A percentile compares a stretch with the other conserved stretches of the same genome.
Conservation (phyloP, 805 yeast species). For the Yamadazyma takamatsuzukensis region DNA sequence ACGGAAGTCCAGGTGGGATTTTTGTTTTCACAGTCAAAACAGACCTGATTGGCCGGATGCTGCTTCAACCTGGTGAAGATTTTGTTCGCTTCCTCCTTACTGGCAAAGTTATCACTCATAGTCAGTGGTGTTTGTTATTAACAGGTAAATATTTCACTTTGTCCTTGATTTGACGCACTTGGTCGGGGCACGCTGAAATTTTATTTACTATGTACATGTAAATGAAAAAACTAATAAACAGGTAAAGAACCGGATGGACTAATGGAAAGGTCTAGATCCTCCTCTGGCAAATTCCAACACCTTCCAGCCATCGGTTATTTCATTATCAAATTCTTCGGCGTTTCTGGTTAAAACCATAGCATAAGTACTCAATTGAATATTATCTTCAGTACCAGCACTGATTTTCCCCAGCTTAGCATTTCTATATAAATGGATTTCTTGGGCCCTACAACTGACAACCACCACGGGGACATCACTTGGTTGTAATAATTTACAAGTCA, state of each 20-base stretch:
- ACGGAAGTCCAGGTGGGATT: slow-evolving; percentile 99
- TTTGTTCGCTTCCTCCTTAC: slow-evolving; percentile 64
- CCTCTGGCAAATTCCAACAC: slow-evolving; percentile 92
- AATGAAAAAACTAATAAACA: neutral
- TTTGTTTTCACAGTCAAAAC: slow-evolving; percentile 92
- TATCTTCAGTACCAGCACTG: slow-evolving; percentile 94
- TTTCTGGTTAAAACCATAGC: slow-evolving; percentile 93
- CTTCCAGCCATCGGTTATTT: slow-evolving; percentile 96
- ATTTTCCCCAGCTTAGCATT: slow-evolving; percentile 89
- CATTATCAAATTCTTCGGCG: slow-evolving; percentile 86
- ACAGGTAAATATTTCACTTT: neutral
- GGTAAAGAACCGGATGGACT: slow-evolving; percentile 5
- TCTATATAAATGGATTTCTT: slow-evolving; percentile 87
- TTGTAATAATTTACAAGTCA: slow-evolving; percentile 80
- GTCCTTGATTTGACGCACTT: neutral
- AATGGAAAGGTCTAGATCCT: slow-evolving; percentile 76
- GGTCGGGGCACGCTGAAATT: no score
- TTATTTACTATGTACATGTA: neutral
- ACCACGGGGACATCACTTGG: slow-evolving; percentile 91
- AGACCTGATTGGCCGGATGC: slow-evolving; percentile 71
- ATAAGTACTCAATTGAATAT: slow-evolving; percentile 87
- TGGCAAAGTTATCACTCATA: slow-evolving; percentile 52
- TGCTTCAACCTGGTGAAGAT: slow-evolving; percentile 63
- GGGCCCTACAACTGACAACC: slow-evolving; percentile 94
- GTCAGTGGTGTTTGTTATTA: no score